Evolutionary conservation across 257 asterid species (phyloP), one percentile per base, ranked within the genome.

Genomic region (Ballota nigra): DNA sequence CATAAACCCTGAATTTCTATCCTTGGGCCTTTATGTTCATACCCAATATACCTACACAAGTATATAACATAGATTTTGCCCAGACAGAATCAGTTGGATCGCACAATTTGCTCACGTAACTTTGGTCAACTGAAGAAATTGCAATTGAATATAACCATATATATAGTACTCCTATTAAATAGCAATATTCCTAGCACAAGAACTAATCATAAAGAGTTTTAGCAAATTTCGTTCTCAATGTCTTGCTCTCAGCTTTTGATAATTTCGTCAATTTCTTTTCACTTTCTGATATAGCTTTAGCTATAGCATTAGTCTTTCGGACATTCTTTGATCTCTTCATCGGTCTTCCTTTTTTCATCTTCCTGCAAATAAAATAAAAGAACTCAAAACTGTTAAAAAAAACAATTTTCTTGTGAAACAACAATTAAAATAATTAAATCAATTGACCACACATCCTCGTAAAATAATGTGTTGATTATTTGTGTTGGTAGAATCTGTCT

Each of bases 291-390:
- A 84, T 71, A 66, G 91, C 95, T 82, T 82, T 90, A 22, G 83
- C 90, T 0, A 88, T 63, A 43, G 89, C 91, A 77, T 84, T 86
- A 84, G 7, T 77, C 90, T 84, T 87, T 40, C 88, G 83, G 22
- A 72, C 73, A 41, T 83, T 87, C 83, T 86, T 87, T 2, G 87
- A 63, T 75, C 96, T 84, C 80, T 89, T 89, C 95, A 89, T 86
- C 6, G 80, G 89, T 10, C 84, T 77, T 8, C 88, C 95, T 75
- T 78, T 81, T 29, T 76, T 81, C 5, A 24, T 59, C 77, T 84
- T 83, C 79, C 96, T 89, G 89, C 76, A 73, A 40, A 6, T 7
- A 19, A 13, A 68, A 53, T 6, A 58, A 45, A n/a, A n/a, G n/a
- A n/a, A n/a, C 70, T 47, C 57, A 28, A 56, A 68, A 33, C 23